Conservation (phyloP, 176 grass and related monocot genomes). For the Thalia dealbata region DNA sequence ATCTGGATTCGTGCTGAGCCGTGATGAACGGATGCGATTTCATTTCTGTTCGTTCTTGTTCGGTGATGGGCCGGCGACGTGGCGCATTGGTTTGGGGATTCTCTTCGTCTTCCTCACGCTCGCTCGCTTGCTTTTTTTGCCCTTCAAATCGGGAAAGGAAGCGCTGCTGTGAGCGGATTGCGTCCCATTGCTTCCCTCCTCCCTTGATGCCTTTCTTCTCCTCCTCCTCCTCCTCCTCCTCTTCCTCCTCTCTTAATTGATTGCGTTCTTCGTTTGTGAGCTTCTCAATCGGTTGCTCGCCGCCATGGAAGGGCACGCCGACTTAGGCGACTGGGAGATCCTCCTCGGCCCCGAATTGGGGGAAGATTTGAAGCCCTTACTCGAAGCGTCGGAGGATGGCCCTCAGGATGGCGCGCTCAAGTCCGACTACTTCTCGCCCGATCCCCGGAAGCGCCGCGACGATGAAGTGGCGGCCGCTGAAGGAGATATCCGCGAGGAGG, state of each 20-base stretch:
- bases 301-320: background rate
- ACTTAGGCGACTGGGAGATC: conserved; percentile 9
- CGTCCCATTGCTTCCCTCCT: background rate
- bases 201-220: background rate
- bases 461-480: background rate
- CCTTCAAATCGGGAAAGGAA: background rate
- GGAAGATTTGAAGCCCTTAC: background rate
- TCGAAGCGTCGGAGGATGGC: background rate
- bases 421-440: conserved; percentile 6
- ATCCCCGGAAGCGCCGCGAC: background rate
- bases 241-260: background rate
- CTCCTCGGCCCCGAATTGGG: background rate
- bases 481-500: background rate
- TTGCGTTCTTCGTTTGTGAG: background rate
- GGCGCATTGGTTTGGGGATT: too few species aligned
- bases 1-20: background rate
- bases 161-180: background rate
- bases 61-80: background rate
- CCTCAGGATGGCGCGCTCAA: background rate
- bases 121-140: background rate
- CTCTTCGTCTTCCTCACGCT: background rate
- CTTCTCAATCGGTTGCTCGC: background rate
- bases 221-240: background rate
- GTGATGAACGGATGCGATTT: background rate
- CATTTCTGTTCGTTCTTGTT: too few species aligned